Evolutionary conservation across 2,329 filamentous ascomycete genomes (phyloP).

Genomic region (Plectosphaerella sp.): DNA sequence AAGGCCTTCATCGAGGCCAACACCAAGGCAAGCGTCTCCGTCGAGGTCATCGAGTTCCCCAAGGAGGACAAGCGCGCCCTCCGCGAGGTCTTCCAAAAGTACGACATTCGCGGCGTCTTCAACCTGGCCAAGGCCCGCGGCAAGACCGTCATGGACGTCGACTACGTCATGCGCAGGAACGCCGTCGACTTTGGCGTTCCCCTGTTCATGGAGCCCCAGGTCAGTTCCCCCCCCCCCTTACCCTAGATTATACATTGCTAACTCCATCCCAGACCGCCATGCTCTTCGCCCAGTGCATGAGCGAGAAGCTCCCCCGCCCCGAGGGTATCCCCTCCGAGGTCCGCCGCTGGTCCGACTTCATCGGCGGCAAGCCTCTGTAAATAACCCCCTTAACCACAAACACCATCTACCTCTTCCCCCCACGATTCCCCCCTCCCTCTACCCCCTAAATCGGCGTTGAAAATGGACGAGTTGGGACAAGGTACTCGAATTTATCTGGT

Average conservation of each 20-base stretch:
- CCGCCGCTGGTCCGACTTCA: conserved; percentile 91
- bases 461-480: not conserved
- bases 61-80: conserved; percentile 93
- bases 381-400: conserved; percentile 10
- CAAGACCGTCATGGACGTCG: conserved; percentile 81
- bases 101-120: conserved; percentile 93
- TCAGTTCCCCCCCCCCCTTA: conserved; percentile 37
- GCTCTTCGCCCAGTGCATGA: conserved; percentile 96
- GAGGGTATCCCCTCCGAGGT: conserved; percentile 91
- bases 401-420: not conserved
- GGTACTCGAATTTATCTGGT: too few species aligned
- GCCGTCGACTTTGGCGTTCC: conserved; percentile 98
- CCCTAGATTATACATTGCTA: conserved; percentile 17
- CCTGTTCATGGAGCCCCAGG: conserved; percentile 97
- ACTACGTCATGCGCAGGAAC: conserved; percentile 98
- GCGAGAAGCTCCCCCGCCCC: conserved; percentile 82
- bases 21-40: conserved; percentile 61
- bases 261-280: conserved; percentile 69
- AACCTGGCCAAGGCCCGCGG: conserved; percentile 83
- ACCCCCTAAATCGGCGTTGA: not conserved
- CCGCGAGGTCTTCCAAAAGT: conserved; percentile 92
- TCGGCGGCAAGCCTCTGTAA: conserved; percentile 79
- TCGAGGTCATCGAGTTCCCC: conserved; percentile 95
- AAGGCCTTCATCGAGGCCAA: conserved; percentile 77
- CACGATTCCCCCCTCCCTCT: not conserved